Base-by-base conservation (phyloP, 2,329 filamentous ascomycete genomes). In the Scytalidium lignicola region DNA sequence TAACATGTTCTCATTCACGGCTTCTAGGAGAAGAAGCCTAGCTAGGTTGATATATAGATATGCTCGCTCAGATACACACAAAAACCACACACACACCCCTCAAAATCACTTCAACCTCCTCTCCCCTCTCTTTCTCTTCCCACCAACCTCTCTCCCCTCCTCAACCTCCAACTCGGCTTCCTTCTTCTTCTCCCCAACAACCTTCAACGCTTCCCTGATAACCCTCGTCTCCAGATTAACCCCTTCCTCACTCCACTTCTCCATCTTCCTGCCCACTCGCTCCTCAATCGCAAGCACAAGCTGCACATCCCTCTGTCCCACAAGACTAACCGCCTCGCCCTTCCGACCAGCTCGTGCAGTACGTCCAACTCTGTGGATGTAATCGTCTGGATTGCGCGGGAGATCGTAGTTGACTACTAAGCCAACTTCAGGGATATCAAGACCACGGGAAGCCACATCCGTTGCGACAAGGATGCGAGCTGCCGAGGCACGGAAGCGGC, bases 391-490 rank as follows among this genome's bases (percentile, higher is more conserved):
- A 64, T 96, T 90, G n/a, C 92, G 83, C 0, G 93, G 93, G 1
- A 99, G 82, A 65, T 99, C 93, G 69, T 91, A 99, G 70, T 99
- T 97, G 63, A 99, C 74, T 2, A 99, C 93, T 15, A 97, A 70
- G 48, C 80, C 85, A 6, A 97, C 92, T 58, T 90, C 88, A 1
- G 92, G 92, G 53, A 99, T 96, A 71, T 99, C 93, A 3, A 99
- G 80, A 76, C 93, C 93, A 67, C 93, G 82, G 18, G 90, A 88
- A 1, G 93, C 93, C 13, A 99, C 91, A 65, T 99, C 93, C 0
- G 93, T 99, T 1, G 93, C 92, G 10, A 99, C 88, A 1, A 99
- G 79, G 49, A 99, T 87, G 13, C 92, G 80, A 6, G 93, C 90
- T 0, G 90, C 93, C 5, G 83, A 81, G 2, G 93, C 92, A 26